Percentiles rank a stretch among this genome's conserved stretches.
These are phyloP conservation scores for Pulveroboletus sp. DNA, from an alignment of 768 basidiomycete genomes.

Conservation along the genomic window DNA sequence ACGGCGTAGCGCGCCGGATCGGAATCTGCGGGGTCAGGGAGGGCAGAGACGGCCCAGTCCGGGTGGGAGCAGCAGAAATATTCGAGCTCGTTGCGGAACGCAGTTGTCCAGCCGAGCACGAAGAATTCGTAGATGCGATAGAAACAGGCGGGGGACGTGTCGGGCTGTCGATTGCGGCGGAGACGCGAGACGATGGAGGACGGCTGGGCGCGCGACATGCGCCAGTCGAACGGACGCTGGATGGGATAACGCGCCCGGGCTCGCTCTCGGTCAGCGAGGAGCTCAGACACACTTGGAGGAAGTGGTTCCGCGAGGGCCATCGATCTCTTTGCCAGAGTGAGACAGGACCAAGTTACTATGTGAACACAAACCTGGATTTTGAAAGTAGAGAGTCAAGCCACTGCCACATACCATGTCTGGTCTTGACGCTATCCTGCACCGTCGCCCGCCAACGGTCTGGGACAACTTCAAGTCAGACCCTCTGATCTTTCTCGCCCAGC, in stretches of 20 bases:
- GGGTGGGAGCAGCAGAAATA: constrained; percentile 9
- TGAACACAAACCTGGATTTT: not conserved
- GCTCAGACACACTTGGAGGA: constrained; percentile 1
- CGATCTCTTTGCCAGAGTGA: not conserved
- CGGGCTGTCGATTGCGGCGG: not conserved
- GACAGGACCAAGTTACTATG: not conserved
- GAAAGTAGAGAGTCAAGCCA: not conserved
- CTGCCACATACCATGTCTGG: not conserved
- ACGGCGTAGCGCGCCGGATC: constrained; percentile 4
- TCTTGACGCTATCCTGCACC: constrained; percentile 4
- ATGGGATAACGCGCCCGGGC: constrained; percentile 3
- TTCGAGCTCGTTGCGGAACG: constrained; percentile 12
- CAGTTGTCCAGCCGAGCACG: constrained; percentile 8
- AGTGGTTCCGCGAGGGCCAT: constrained; percentile 4
- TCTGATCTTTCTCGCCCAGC: constrained; percentile 9
- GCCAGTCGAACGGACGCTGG: constrained; percentile 2
- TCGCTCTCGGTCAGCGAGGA: not conserved
- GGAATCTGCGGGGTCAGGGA: constrained; percentile 1
- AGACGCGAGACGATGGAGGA: constrained; percentile 5
- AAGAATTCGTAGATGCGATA: constrained; percentile 12
- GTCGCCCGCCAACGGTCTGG: constrained; percentile 7
- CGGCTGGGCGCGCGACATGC: not conserved
- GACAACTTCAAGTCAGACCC: constrained; percentile 2
- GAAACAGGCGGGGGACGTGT: constrained; percentile 3
- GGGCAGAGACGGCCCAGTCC: constrained; percentile 2